These are phyloP conservation scores for Bruguiera gymnorhiza DNA, from an alignment of 345 rosid genomes.

Conservation along the genomic window DNA sequence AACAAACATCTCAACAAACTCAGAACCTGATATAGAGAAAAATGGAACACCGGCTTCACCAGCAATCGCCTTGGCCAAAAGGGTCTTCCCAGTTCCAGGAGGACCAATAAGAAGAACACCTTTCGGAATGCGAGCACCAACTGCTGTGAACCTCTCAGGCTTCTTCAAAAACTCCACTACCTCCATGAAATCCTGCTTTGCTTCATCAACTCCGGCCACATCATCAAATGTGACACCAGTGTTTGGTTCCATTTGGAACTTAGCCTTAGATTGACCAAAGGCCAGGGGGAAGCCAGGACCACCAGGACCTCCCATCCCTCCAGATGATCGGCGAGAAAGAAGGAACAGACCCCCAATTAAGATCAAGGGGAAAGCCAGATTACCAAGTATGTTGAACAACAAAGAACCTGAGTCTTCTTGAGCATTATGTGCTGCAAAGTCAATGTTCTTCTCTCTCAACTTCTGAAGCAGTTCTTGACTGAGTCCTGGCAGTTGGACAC, in stretches of 20 bases:
- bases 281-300: slow-evolving; percentile 88
- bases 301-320: slow-evolving; percentile 99
- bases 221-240: slow-evolving; percentile 98
- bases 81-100: slow-evolving; percentile 99
- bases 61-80: slow-evolving; percentile 97
- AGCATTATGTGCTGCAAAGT: slow-evolving; percentile 95
- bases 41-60: slow-evolving; percentile 99
- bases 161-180: slow-evolving; percentile 97
- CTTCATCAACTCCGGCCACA: slow-evolving; percentile 99
- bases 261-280: slow-evolving; percentile 94
- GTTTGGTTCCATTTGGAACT: slow-evolving; percentile 98
- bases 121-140: slow-evolving; percentile 93
- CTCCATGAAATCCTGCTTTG: slow-evolving; percentile 98
- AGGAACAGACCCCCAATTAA: slow-evolving; percentile 95
- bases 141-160: slow-evolving; percentile 97
- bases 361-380: slow-evolving; percentile 83
- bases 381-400: slow-evolving; percentile 81
- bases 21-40: slow-evolving; percentile 95
- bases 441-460: slow-evolving; percentile 91
- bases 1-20: slow-evolving; percentile 97
- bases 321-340: slow-evolving; percentile 87
- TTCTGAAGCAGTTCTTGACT: slow-evolving; percentile 96
- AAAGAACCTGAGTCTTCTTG: slow-evolving; percentile 94
- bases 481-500: slow-evolving; percentile 91
- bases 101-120: slow-evolving; percentile 99